phyloP scores from a whole-genome alignment of 176 grass and related monocot genomes.

The Poa pratensis region DNA sequence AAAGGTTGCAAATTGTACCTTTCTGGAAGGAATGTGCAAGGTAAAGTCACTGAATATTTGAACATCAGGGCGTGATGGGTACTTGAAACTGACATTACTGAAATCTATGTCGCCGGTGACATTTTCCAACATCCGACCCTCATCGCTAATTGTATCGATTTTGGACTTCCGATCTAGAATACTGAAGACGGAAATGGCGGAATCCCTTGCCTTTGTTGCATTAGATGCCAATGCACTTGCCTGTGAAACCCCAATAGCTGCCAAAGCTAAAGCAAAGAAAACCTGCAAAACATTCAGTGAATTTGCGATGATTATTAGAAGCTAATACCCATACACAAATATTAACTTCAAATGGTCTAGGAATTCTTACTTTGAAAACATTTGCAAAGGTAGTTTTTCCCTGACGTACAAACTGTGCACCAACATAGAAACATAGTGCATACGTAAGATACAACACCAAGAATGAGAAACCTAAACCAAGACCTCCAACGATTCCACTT shows the following conservation, averaged over 20 bases:
- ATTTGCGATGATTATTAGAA: conserved; percentile 8
- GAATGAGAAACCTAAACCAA: conserved; percentile 57
- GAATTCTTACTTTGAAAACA: conserved; percentile 57
- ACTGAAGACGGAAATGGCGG: conserved; percentile 65
- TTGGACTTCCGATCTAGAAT: conserved; percentile 66
- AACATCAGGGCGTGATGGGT: conserved; percentile 62
- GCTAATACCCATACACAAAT: not conserved
- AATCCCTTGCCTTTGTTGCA: conserved; percentile 62
- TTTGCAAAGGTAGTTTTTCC: conserved; percentile 56
- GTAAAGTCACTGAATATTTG: conserved; percentile 65
- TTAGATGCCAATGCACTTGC: conserved; percentile 51
- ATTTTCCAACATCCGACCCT: conserved; percentile 38
- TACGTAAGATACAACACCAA: conserved; percentile 49
- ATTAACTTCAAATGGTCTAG: not conserved
- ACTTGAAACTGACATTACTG: conserved; percentile 66
- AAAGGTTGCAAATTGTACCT: conserved; percentile 46
- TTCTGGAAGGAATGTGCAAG: conserved; percentile 56
- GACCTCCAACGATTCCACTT: conserved; percentile 56
- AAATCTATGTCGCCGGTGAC: conserved; percentile 61
- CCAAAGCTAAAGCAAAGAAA: conserved; percentile 64
- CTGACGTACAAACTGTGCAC: conserved; percentile 52
- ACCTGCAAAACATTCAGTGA: conserved; percentile 41
- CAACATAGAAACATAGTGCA: conserved; percentile 66
- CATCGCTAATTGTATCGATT: conserved; percentile 51
- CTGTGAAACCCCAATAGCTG: conserved; percentile 48